These are phyloP conservation scores for Halophytophthora polymorphica DNA, from an alignment of 352 stramenopile species.

Conservation along the genomic window DNA sequence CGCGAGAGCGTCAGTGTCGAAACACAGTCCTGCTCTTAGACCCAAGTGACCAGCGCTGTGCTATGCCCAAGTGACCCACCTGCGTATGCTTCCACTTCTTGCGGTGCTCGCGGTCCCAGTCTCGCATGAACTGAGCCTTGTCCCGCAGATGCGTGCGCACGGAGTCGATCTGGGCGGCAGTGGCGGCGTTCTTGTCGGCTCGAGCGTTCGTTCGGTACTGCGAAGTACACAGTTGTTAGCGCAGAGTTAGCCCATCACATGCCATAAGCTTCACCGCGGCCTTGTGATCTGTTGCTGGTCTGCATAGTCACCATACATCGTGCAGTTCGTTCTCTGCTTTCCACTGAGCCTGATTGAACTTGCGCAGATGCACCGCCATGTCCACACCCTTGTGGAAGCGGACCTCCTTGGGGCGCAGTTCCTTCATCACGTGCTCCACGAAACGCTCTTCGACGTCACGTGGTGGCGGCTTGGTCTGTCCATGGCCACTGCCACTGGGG, in stretches of 20 bases:
- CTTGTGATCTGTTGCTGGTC: background rate
- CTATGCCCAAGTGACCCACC: constrained; percentile 16
- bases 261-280: background rate
- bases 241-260: background rate
- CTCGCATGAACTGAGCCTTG: constrained; percentile 52
- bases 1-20: background rate
- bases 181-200: constrained; percentile 16
- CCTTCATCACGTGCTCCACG: constrained; percentile 32
- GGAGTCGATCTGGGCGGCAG: constrained; percentile 20
- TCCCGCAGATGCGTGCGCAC: constrained; percentile 52
- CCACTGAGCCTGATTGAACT: constrained; percentile 64
- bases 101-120: constrained; percentile 58
- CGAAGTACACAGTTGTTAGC: background rate
- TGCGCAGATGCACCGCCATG: constrained; percentile 61
- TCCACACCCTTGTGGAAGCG: constrained; percentile 63
- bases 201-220: constrained; percentile 34
- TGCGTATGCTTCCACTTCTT: constrained; percentile 55
- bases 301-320: constrained; percentile 23
- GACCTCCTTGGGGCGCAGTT: constrained; percentile 42
- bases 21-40: too few relatives aligned
- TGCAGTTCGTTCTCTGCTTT: constrained; percentile 39
- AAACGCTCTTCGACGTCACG: constrained; percentile 63
- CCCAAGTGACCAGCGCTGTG: background rate
- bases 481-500: background rate
- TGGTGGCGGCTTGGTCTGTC: constrained; percentile 9